Base-by-base conservation (phyloP, 2,329 filamentous ascomycete species). In the Diaporthe sp. region DNA sequence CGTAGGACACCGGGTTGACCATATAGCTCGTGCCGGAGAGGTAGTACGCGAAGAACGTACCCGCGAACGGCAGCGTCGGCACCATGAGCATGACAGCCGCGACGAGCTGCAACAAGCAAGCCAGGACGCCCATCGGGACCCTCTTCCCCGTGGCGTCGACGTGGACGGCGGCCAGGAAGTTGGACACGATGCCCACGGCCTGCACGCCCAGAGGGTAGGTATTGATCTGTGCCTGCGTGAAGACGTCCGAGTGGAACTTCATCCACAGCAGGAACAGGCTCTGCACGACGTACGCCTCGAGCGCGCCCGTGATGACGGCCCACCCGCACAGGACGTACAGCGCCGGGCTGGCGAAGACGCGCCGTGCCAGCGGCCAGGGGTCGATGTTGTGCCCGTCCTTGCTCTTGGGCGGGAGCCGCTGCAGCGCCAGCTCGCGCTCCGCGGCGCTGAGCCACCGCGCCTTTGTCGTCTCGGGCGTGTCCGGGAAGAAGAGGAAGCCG, bases 401-500 rank as follows among this genome's bases (percentile, higher is more conserved):
- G 2, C 72, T 78, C 52, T 82, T 83, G 0, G 80, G 80, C 0
- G 82, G 83, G 2, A 84, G 77, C 7, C 82, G 73, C 13, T 76
- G 72, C 1, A 81, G 71, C 2, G 81, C 81, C 0, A 83, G 75
- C 8, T 80, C 75, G 7, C 77, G 76, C 52, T 80, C 79, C 3
- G 25, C 58, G 42, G 80, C 74, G 4, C 80, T 83, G 22, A 84
- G 78, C 80, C 84, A 87, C 77, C 78, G 81, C 0, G 84, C 84
- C 71, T 83, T 83, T n/a, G 81, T 83, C 64, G 80, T 83, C 25
- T 81, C 81, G 3, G 86, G 85, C 2, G 85, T 82, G 42, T 86
- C 85, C 0, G 86, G 86, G 72, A 87, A 86, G 76, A 71, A 78
- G 13, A 87, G 72, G 66, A 86, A 84, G n/a, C 86, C 86, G 66